Conservation (phyloP, 306 rosid species). For the cucumber (Cucumis sativus) region Cucumber_9930_V3 NC_026660.2:24854001-24854500, state of each 20-base stretch:
- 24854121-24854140: neutral
- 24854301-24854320: slow-evolving; percentile 25
- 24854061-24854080: neutral
- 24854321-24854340: slow-evolving; percentile 21
- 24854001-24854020: slow-evolving; percentile 3
- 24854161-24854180: neutral
- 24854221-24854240: slow-evolving; percentile 5
- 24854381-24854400: slow-evolving; percentile 18
- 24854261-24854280: slow-evolving; percentile 14
- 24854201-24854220: neutral
- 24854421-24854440: slow-evolving; percentile 11
- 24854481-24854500: slow-evolving; percentile 27
- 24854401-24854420: slow-evolving; percentile 23
- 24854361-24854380: slow-evolving; percentile 16
- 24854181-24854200: slow-evolving; percentile 5
- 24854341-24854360: slow-evolving; percentile 18
- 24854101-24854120: neutral
- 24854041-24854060: slow-evolving; percentile 9
- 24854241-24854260: slow-evolving; percentile 1
- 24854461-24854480: slow-evolving; percentile 14
- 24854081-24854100: slow-evolving; percentile 8
- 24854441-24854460: slow-evolving; percentile 20
- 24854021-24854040: slow-evolving; percentile 7
- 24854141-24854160: neutral
- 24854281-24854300: slow-evolving; percentile 13